Percentiles rank a stretch among this genome's conserved stretches.
Conservation (phyloP, 2,329 filamentous ascomycete species). For the Fusarium duplospermum region DNA sequence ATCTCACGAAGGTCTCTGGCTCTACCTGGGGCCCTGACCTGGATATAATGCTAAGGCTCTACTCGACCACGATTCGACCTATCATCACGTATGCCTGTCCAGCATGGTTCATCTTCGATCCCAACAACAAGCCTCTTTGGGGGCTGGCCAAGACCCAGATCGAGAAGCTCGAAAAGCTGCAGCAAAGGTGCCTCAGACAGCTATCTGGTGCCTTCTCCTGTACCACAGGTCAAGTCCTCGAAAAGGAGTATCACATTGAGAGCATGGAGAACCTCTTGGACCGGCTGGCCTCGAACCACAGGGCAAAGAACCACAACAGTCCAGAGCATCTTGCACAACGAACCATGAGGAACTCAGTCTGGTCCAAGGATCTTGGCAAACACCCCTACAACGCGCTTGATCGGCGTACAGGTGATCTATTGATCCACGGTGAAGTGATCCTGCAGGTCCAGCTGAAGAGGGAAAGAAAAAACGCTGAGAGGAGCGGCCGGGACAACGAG, state of each 20-base stretch:
- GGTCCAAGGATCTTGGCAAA: no score
- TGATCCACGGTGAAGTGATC: no score
- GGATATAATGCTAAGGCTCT: background rate
- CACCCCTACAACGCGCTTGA: no score
- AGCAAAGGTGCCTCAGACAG: background rate
- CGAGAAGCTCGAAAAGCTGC: background rate
- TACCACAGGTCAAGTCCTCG: background rate
- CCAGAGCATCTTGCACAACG: background rate
- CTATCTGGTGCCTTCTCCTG: background rate
- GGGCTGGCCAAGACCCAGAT: background rate
- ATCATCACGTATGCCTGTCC: background rate
- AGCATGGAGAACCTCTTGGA: background rate
- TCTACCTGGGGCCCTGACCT: background rate
- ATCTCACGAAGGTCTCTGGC: background rate
- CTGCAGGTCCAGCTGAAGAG: no score
- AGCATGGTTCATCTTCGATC: background rate
- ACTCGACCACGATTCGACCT: background rate
- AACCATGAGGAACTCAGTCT: no score
- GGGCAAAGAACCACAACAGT: background rate
- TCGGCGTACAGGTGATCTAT: no score
- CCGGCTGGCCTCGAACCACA: background rate
- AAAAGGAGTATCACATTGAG: background rate
- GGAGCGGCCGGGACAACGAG: no score
- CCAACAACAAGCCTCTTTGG: background rate
- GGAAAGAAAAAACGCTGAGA: no score